Evolutionary conservation across 805 yeast species (phyloP), one percentile per base, ranked within the genome.

Genomic region (Isabelozyma gotoi): DNA sequence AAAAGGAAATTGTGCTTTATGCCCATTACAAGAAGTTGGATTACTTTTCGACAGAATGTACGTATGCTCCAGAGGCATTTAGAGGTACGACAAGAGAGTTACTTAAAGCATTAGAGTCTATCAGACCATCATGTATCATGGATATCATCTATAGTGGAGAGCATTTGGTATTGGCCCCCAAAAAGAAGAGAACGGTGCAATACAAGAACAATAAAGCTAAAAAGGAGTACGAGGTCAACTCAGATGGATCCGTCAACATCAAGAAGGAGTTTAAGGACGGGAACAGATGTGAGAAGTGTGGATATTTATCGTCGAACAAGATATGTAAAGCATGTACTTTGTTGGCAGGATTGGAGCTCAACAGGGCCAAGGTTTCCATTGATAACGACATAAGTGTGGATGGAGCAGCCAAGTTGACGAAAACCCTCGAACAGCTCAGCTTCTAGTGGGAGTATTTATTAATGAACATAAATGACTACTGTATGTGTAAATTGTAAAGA

Each of bases 1-100:
- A 94, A 60, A 94, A 94, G 74, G 99, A 94, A 60, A 94, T 94
- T 53, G 99, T 94, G 17, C 74, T 94, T 14, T 94, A 94, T 66
- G 99, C 99, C 1, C 99, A 94, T 60, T 94, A 90, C 69, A 91
- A 88, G 65, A 87, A 90, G 57, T 73, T 94, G 40, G 99, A 94
- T 66, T 94, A 94, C 60, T 94, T 94, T 62, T 87, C 96, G 7
- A 94, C 99, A 0, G 99, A 94, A 59, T 94, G 99, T 62, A 85
- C 97, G 0, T 94, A 94, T 68, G 96, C 99, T 0, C 98, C 99
- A 2, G 99, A 94, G 62, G 98, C 99, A 0, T 94, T 94, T 58
- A 74, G 99, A 52, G 99, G 99, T 15, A 94, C 98, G 0, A 97
- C 99, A 0, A 78, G 99, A 59, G 89, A 90, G 45, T 72, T 94